Evolutionary conservation across 306 rosid species (phyloP).

Genomic region (Sicyos edulis): DNA sequence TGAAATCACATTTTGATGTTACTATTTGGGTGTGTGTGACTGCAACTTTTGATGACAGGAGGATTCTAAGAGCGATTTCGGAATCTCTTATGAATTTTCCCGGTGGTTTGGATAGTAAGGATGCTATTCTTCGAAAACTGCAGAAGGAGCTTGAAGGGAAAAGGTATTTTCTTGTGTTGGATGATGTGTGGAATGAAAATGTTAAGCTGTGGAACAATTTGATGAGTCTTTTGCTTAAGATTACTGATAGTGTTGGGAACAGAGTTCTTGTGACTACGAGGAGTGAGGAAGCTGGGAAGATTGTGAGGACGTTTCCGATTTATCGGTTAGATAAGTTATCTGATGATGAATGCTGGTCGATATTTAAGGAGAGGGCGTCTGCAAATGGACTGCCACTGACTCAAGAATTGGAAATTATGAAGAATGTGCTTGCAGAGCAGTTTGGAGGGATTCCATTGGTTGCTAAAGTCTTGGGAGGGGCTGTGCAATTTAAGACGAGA

Average conservation of each 20-base stretch:
- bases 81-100: neutral
- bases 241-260: constrained; percentile 13
- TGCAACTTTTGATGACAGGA: constrained; percentile 16
- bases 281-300: constrained; percentile 22
- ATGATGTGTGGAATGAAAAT: constrained; percentile 31
- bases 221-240: constrained; percentile 11
- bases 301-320: constrained; percentile 17
- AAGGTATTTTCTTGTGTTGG: constrained; percentile 27
- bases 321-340: constrained; percentile 11
- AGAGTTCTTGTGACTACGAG: constrained; percentile 20
- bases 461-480: constrained; percentile 26
- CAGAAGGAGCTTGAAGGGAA: constrained; percentile 15
- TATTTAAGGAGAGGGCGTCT: constrained; percentile 18
- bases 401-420: constrained; percentile 13
- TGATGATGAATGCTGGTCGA: constrained; percentile 24
- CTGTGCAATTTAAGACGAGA: neutral
- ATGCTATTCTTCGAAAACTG: constrained; percentile 13
- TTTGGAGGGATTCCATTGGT: constrained; percentile 28
- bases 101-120: neutral
- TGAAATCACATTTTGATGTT: constrained; percentile 12
- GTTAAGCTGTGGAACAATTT: constrained; percentile 4
- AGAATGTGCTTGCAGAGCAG: constrained; percentile 20
- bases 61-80: constrained; percentile 18
- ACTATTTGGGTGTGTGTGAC: constrained; percentile 30
- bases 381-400: neutral